Evolutionary conservation across 805 yeast species (phyloP).

Genomic region (Schizosaccharomyces japonicus): DNA sequence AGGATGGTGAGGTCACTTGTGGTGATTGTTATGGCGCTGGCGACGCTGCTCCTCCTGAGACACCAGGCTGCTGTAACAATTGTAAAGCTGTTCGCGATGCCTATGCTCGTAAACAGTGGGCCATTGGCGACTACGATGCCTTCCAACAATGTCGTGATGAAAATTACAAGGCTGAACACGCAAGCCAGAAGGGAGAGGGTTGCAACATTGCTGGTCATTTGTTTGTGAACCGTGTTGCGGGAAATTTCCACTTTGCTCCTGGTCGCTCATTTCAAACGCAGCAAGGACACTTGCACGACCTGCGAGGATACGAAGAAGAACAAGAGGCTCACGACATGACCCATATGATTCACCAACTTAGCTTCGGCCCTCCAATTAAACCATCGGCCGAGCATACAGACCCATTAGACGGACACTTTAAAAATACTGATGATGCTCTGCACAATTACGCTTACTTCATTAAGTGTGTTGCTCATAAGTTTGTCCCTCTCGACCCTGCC

Average conservation of each 20-base stretch:
- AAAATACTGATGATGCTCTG: conserved; percentile 15
- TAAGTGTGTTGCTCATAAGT: conserved; percentile 76
- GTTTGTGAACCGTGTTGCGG: conserved; percentile 60
- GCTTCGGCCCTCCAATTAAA: conserved; percentile 44
- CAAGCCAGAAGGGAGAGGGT: conserved; percentile 49
- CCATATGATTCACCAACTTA: conserved; percentile 55
- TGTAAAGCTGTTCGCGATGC: conserved; percentile 66
- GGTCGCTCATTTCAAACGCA: conserved; percentile 47
- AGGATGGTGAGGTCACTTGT: conserved; percentile 24
- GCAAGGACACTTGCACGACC: conserved; percentile 55
- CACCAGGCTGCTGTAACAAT: conserved; percentile 51
- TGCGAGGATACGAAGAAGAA: conserved; percentile 36
- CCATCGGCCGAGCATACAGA: conserved; percentile 13
- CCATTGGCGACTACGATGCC: conserved; percentile 66
- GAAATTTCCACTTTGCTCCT: conserved; percentile 88
- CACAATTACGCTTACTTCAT: conserved; percentile 55
- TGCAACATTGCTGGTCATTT: conserved; percentile 68
- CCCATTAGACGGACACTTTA: conserved; percentile 35
- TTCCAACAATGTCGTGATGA: conserved; percentile 78
- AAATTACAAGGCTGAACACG: conserved; percentile 49
- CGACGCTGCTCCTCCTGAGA: conserved; percentile 21
- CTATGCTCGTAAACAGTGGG: conserved; percentile 61
- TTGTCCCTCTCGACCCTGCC: conserved; percentile 35
- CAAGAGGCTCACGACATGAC: conserved; percentile 37
- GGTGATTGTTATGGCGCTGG: conserved; percentile 78